These are phyloP conservation scores for Tubosaeta sp. DNA, from an alignment of 768 basidiomycete genomes.

Conservation along the genomic window DNA sequence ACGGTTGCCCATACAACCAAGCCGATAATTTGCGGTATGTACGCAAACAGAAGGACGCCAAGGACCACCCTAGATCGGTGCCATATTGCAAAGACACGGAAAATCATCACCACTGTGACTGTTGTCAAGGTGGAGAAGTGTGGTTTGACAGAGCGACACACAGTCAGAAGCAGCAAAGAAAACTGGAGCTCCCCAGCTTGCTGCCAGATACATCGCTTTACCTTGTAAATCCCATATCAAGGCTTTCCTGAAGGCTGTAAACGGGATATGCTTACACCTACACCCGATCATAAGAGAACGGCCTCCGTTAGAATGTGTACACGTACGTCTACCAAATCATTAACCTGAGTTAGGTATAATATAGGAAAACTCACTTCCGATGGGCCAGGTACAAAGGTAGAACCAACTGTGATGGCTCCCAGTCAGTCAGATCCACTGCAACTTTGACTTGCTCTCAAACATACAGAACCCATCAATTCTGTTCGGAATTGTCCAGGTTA, in stretches of 20 bases:
- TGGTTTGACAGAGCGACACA: background rate
- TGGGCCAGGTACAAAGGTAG: background rate
- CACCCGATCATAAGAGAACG: background rate
- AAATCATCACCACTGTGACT: slow-evolving; percentile 7
- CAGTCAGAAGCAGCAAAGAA: slow-evolving; percentile 5
- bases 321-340: background rate
- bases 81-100: slow-evolving; percentile 5
- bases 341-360: background rate
- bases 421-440: background rate
- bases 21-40: background rate
- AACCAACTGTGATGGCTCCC: background rate
- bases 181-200: background rate
- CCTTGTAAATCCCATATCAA: background rate
- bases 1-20: background rate
- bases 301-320: background rate
- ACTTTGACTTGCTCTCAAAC: background rate
- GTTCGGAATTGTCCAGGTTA: background rate
- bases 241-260: too few relatives aligned
- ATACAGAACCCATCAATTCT: background rate
- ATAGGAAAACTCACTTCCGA: background rate
- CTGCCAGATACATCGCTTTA: background rate
- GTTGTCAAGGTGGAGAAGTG: background rate
- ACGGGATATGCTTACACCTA: slow-evolving; percentile 4
- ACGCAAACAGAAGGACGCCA: background rate
- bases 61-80: background rate